Percentiles rank a stretch among this genome's conserved stretches.
Evolutionary conservation across 306 rosid genomes (phyloP).

Genomic region (Quercus rubra): DNA sequence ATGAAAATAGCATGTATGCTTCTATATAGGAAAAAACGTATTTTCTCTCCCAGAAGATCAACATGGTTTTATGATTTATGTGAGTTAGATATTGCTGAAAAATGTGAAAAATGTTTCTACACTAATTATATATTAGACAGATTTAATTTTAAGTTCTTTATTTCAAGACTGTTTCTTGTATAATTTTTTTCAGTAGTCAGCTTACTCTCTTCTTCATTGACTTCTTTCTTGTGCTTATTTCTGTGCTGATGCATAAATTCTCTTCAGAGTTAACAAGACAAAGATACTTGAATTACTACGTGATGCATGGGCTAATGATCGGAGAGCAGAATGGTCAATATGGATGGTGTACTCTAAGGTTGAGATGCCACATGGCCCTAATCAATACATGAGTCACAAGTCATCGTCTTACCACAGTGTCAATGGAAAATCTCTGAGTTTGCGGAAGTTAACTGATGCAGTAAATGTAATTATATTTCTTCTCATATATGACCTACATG

Average conservation of each 20-base stretch:
- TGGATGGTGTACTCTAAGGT: conserved; percentile 94
- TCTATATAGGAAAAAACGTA: too few species aligned
- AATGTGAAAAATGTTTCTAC: too few species aligned
- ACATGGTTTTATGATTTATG: too few species aligned
- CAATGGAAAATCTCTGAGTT: conserved; percentile 53
- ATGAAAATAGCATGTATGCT: too few species aligned
- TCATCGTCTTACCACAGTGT: conserved; percentile 36
- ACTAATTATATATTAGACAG: too few species aligned
- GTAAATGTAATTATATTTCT: conserved; percentile 45
- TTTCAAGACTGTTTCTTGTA: too few species aligned
- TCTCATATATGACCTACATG: conserved; percentile 12
- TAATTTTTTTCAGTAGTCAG: not conserved
- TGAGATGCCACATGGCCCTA: conserved; percentile 90
- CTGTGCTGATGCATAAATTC: conserved; percentile 24
- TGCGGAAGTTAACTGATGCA: conserved; percentile 65
- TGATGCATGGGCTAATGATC: conserved; percentile 71
- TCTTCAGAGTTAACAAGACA: conserved; percentile 60
- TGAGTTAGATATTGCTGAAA: too few species aligned
- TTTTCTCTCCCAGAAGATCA: too few species aligned
- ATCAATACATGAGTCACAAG: conserved; percentile 47
- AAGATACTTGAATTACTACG: conserved; percentile 60
- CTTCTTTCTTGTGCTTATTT: conserved; percentile 6
- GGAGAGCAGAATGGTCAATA: conserved; percentile 90
- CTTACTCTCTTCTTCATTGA: not conserved
- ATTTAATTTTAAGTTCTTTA: too few species aligned